phyloP scores from a whole-genome alignment of 2,329 filamentous ascomycete species.

The Albifimbria verrucaria region DNA sequence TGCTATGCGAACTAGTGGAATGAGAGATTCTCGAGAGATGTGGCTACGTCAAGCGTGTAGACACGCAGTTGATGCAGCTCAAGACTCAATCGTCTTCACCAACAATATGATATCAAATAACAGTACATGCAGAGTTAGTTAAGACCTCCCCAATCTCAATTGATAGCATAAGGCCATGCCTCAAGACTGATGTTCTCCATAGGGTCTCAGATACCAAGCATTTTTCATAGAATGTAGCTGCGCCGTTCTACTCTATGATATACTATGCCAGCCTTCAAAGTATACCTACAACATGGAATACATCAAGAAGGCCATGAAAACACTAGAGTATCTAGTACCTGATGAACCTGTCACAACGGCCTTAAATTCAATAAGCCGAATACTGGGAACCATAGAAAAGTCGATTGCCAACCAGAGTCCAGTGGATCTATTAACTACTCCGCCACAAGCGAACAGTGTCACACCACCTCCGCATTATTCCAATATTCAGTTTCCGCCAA shows the following conservation, averaged over 20 bases:
- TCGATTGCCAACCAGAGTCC: neutral
- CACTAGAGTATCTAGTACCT: neutral
- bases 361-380: neutral
- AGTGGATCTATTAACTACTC: neutral
- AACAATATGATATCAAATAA: neutral
- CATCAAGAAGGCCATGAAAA: neutral
- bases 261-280: neutral
- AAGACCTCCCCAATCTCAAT: neutral
- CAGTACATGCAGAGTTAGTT: neutral
- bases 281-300: conserved; percentile 2
- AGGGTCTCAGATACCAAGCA: neutral
- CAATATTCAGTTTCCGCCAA: neutral
- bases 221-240: conserved; percentile 3
- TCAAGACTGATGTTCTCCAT: neutral
- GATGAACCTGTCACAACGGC: conserved; percentile 1
- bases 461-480: neutral
- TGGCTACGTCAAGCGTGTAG: conserved; percentile 1
- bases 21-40: neutral
- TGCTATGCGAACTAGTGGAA: neutral
- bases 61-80: conserved; percentile 1
- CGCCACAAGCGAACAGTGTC: neutral
- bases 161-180: neutral
- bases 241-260: neutral
- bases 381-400: neutral
- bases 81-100: neutral